Evolutionary conservation across 805 yeast genomes (phyloP), one percentile per base, ranked within the genome.

Genomic region (Wickerhamiella kurtzmanii): DNA sequence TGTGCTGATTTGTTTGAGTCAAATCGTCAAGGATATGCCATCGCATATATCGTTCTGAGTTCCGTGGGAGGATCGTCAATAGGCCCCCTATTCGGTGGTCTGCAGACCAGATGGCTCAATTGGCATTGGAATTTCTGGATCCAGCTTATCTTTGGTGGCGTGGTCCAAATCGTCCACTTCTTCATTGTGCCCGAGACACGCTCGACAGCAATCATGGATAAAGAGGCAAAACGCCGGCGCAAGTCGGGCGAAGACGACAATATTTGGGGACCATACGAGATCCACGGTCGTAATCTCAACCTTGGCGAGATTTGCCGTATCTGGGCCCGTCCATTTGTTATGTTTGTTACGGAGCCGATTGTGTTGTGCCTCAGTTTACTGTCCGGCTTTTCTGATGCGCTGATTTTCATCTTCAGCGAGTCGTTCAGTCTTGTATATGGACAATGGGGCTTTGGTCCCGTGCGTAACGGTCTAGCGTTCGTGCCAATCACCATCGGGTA

Each of bases 41-140:
- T 76, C 43, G 73, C 73, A 3, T 80, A 70, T 55, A 66, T 66
- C 44, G 66, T 77, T 3, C 53, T 72, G 32, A 76, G 73, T 43
- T 72, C 77, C 0, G 74, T 72, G 22, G 64, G 70, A 37, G 80
- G 79, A 8, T 76, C 77, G 2, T 62, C 71, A 2, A 61, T 74
- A 19, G 70, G 69, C 1, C 71, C 71, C 0, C 51, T 67, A 9
- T 64, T 71, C 18, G 66, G 80, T 3, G 80, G 83, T 1, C 78
- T 71, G 53, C 64, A 76, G 36, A 74, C 72, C 11, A 69, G 75
- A 35, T 59, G 70, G 40, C 58, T 64, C 22, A 58, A 64, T 39
- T 79, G 85, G 85, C 67, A 77, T 54, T 79, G 85, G 85, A 71
- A 71, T 45, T 75, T 79, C 56, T 75, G 76, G 70, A 69, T 76